Percentiles rank a stretch among this genome's conserved stretches.
phyloP scores from a whole-genome alignment of 768 basidiomycete species.

The Clavulina sp. region DNA sequence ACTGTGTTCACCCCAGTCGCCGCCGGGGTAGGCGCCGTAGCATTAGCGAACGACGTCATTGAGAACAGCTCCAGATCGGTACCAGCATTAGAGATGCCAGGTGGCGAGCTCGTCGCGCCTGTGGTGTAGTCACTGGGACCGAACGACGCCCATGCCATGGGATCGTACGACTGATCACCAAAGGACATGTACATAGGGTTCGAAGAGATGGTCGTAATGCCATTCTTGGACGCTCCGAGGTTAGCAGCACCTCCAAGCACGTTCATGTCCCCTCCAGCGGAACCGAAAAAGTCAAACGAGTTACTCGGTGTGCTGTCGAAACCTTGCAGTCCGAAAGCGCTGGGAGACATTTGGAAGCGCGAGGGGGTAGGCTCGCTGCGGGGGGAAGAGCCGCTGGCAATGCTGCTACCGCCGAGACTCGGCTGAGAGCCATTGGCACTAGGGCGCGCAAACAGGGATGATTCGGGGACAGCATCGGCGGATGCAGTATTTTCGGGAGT shows the following conservation, averaged over 20 bases:
- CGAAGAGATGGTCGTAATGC: conserved; percentile 65
- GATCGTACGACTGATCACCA: conserved; percentile 25
- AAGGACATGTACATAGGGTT: conserved; percentile 80
- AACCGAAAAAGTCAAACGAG: background rate
- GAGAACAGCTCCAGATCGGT: too few relatives aligned
- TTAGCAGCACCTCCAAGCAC: background rate
- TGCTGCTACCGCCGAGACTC: background rate
- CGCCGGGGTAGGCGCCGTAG: too few relatives aligned
- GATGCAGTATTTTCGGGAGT: conserved; percentile 76
- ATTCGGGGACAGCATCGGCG: conserved; percentile 25
- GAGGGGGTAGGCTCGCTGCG: background rate
- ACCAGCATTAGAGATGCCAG: too few relatives aligned
- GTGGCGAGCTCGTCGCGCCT: too few relatives aligned
- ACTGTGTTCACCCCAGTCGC: too few relatives aligned
- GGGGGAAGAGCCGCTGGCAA: background rate
- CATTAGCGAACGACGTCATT: too few relatives aligned
- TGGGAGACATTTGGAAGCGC: too few relatives aligned
- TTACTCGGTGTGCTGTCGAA: too few relatives aligned
- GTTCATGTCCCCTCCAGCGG: background rate
- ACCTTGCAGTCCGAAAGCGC: too few relatives aligned
- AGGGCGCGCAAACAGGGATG: background rate
- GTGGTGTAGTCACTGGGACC: too few relatives aligned
- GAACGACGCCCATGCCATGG: background rate
- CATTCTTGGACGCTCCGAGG: too few relatives aligned
- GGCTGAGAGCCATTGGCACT: too few relatives aligned